Evolutionary conservation across 352 stramenopile genomes (phyloP), one percentile per base, ranked within the genome.

Genomic region (Peronospora farinosa): DNA sequence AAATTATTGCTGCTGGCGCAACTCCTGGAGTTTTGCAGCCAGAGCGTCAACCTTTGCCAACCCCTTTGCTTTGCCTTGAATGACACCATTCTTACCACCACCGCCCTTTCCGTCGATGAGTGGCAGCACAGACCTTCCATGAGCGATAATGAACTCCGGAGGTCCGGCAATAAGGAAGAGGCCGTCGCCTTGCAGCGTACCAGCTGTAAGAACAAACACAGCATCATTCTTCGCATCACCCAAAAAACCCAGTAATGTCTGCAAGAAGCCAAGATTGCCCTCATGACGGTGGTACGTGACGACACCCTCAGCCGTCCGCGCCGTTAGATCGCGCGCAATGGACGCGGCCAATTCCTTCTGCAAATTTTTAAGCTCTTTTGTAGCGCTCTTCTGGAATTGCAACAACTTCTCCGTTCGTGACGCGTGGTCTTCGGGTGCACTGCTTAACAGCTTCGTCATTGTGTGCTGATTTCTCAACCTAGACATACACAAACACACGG

Each of bases 31-130:
- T 49, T 80, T 71, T 7, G 52, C 65, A 4, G 71, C 50, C 5
- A 87, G 49, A n/a, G 51, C 46, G 25, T 67, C 50, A 3, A 86
- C 33, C n/a, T 84, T 81, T 17, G 51, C 42, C 30, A 91, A 44
- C 1, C 51, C 54, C 52, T 86, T 83, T 8, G 75, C 79, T 59
- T 92, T 92, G 25, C 83, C 83, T 55, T 94, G 83, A 32, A 92
- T 71, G 15, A 88, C 53, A 6, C 78, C 72, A 46, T 79, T 80
- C 55, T 87, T 89, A 39, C 78, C 78, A 28, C 78, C 76, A 6
- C 82, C 82, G 23, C 82, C 79, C 41, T 89, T 91, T 41, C 67
- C 82, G 9, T 82, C 76, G 42, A 93, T 86, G 10, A 81, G 47
- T 4, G 67, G 66, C 28, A 77, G 68, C 32, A 83, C 64, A 35